phyloP scores from a whole-genome alignment of 352 stramenopile species.

The Pythium coloratum region DNA sequence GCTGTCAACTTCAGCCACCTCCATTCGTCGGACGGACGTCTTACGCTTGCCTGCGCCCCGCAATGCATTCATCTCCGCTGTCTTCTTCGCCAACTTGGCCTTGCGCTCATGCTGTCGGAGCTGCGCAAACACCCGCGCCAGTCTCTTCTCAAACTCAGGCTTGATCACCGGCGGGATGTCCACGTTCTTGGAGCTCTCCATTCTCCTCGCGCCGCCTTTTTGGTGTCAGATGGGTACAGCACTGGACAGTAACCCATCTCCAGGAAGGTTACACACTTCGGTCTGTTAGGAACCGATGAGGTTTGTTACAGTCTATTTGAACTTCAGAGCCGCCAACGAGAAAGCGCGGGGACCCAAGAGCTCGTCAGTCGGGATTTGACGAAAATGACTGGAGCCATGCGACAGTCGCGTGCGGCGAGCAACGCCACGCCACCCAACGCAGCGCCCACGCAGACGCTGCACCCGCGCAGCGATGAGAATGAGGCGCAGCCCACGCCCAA shows the following conservation, averaged over 20 bases:
- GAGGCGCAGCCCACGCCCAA: slow-evolving; percentile 32
- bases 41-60: background rate
- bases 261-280: background rate
- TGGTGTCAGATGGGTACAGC: background rate
- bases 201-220: slow-evolving; percentile 16
- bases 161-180: slow-evolving; percentile 34
- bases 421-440: background rate
- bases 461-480: slow-evolving; percentile 23
- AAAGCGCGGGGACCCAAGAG: slow-evolving; percentile 17
- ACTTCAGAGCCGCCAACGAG: slow-evolving; percentile 5
- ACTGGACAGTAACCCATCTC: background rate
- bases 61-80: slow-evolving; percentile 20
- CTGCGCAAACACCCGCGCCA: slow-evolving; percentile 55
- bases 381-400: background rate
- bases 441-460: background rate
- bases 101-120: slow-evolving; percentile 63
- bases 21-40: background rate
- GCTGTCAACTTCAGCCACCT: background rate
- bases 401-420: background rate
- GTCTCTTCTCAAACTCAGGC: slow-evolving; percentile 41
- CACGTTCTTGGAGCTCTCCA: slow-evolving; percentile 27
- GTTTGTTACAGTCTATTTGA: slow-evolving; percentile 9
- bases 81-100: slow-evolving; percentile 32
- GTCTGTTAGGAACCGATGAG: slow-evolving; percentile 2
- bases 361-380: background rate